Base-by-base conservation (phyloP, 2,329 filamentous ascomycete genomes). In the Fusarium albidum region DNA sequence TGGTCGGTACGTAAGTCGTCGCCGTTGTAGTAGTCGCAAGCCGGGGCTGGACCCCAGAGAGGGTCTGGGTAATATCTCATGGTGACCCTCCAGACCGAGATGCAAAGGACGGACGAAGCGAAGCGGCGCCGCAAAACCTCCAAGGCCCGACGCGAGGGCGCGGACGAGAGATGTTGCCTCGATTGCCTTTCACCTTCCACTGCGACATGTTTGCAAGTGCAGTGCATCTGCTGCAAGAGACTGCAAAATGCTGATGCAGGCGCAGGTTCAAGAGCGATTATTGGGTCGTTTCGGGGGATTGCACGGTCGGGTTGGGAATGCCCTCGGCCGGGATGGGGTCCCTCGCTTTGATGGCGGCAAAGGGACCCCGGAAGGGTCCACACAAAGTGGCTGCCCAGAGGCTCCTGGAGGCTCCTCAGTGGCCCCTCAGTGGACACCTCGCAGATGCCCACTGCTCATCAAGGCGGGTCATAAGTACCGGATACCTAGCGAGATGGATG, bases 281-380 rank as follows among this genome's bases (percentile, higher is more conserved):
- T 60, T 67, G 64, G 55, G 56, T 38, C 54, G 59, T 59, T 52
- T 53, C 49, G 49, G 43, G 48, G 46, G 47, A 40, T 28, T 32
- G 21, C 27, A 29, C 38, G 33, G 25, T 44, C 26, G 32, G 27
- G 33, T 37, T 47, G 44, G 27, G 44, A 31, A 40, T 46, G 17
- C 35, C 25, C 37, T 60, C 25, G 33, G 35, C 50, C 54, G 39
- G 59, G 58, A 56, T 37, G 44, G 49, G 31, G 47, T 52, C 57
- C 57, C 59, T 66, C 55, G 51, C 43, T 51, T 40, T 44, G 48
- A 63, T 58, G 59, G 60, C 59, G 54, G 58, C 59, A 65, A 57
- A 50, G 50, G 45, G 52, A 43, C 59, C 57, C n/a, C 49, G 52
- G 46, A 49, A 64, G 52, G 48, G 60, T 44, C 61, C 57, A 52